Conservation (phyloP, 352 stramenopile species). For the Lagenidium giganteum region DNA sequence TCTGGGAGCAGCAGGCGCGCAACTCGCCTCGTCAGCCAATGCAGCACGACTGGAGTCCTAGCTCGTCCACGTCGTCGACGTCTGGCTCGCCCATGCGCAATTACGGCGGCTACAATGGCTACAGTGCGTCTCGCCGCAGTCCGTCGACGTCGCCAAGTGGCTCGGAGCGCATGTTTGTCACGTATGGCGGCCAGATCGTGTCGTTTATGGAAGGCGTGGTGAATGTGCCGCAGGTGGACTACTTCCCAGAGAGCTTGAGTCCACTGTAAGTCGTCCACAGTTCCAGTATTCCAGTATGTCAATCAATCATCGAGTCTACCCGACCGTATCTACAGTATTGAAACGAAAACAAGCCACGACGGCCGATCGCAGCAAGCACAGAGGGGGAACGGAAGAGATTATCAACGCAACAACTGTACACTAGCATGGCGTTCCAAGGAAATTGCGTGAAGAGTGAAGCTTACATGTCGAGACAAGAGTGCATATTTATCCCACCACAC, state of each 20-base stretch:
- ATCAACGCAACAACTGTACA: too few relatives aligned
- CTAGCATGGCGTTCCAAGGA: too few relatives aligned
- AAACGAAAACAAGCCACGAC: too few relatives aligned
- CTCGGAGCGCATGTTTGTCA: constrained; percentile 75
- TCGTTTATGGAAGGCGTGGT: constrained; percentile 82
- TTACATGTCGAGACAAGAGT: too few relatives aligned
- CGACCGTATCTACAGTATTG: too few relatives aligned
- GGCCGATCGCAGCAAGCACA: too few relatives aligned
- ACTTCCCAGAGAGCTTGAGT: constrained; percentile 29
- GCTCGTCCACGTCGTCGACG: constrained; percentile 17
- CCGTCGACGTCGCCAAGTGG: constrained; percentile 16
- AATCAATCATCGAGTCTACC: too few relatives aligned
- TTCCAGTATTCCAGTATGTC: too few relatives aligned
- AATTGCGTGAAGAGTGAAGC: too few relatives aligned
- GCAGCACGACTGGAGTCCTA: constrained; percentile 20
- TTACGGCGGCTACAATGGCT: constrained; percentile 15
- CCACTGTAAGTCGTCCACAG: constrained; percentile 2
- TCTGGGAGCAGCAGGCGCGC: constrained; percentile 40
- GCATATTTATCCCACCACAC: too few relatives aligned
- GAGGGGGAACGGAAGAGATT: too few relatives aligned
- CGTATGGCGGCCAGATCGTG: constrained; percentile 69
- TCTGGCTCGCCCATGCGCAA: constrained; percentile 18
- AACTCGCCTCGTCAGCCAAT: constrained; percentile 39
- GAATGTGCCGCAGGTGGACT: constrained; percentile 61
- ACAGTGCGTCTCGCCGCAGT: constrained; percentile 6